Evolutionary conservation across 148 eudicot species (phyloP).

Genomic region (Cornus suecica): DNA sequence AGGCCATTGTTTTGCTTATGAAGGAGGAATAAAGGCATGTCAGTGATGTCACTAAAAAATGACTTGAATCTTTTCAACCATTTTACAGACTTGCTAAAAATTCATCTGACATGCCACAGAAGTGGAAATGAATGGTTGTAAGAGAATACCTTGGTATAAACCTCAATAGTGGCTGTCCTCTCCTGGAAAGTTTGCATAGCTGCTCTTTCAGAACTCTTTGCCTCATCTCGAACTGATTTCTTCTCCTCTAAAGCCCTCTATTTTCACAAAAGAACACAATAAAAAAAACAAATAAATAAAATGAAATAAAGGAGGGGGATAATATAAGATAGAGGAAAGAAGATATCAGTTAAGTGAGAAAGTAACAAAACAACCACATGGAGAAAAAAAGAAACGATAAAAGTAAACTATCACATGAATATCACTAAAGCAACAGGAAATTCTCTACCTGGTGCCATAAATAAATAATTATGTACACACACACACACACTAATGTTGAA

Average conservation of each 20-base stretch:
- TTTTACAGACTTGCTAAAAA: neutral
- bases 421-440: neutral
- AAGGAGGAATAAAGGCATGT: neutral
- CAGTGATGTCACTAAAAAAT: neutral
- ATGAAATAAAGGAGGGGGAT: constrained; percentile 4
- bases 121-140: neutral
- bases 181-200: constrained; percentile 72
- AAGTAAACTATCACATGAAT: neutral
- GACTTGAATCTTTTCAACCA: neutral
- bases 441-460: neutral
- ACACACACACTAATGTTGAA: no score
- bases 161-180: constrained; percentile 63
- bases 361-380: neutral
- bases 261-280: constrained; percentile 1
- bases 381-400: constrained; percentile 6
- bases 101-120: no score
- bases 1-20: neutral
- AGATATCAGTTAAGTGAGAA: neutral
- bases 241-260: constrained; percentile 89
- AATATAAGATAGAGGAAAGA: neutral
- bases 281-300: no score
- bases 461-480: no score
- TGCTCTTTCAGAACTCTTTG: constrained; percentile 67
- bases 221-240: constrained; percentile 56
- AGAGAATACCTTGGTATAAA: constrained; percentile 65